Base-by-base conservation (phyloP, 1,284 basidiomycete genomes). In the Ceratobasidium sp. region DNA sequence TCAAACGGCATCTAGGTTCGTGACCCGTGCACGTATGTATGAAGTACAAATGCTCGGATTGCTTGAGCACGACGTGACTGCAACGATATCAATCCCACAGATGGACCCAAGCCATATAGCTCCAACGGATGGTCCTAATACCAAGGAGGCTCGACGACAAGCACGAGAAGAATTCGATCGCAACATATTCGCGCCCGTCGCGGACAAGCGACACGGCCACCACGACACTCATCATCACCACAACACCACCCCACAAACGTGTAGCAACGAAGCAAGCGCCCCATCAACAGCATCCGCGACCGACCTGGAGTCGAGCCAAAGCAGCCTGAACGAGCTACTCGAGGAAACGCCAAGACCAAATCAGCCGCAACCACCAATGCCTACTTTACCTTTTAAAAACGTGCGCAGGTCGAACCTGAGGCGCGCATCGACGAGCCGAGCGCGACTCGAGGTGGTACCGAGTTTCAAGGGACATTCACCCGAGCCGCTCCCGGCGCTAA, bases 31-130 rank as follows among this genome's bases (percentile, higher is more conserved):
- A 46, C 94, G 92, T 81, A 96, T 97, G 93, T 92, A 94, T 77
- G 92, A 96, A 78, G 94, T 96, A 56, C 92, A 96, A 78, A 95
- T 94, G 92, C 85, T 96, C 8, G 95, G 95, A 3, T 83, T 96
- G 9, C 83, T 96, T 59, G 94, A 95, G 76, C 92, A 96, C 78
- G 95, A 95, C 78, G 89, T 94, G 38, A 88, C 91, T 36, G 87
- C 92, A 18, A 92, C 90, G 75, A 95, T 96, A 73, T 92, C 91
- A 74, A 88, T 94, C 14, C 94, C 93, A 3, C 83, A 88, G 77
- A 80, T 79, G 56, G 78, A 78, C 14, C 38, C 71, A 12, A 54
- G 49, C 21, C 28, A 25, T 33, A 28, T 44, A 18, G 21, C 54
- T 16, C 46, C 67, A 7, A 44, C 33, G 11, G 73, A 72, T 14